Percentiles rank a stretch among this genome's conserved stretches.
Conservation (phyloP, 352 stramenopile genomes). For the Phytophthora syringae region DNA sequence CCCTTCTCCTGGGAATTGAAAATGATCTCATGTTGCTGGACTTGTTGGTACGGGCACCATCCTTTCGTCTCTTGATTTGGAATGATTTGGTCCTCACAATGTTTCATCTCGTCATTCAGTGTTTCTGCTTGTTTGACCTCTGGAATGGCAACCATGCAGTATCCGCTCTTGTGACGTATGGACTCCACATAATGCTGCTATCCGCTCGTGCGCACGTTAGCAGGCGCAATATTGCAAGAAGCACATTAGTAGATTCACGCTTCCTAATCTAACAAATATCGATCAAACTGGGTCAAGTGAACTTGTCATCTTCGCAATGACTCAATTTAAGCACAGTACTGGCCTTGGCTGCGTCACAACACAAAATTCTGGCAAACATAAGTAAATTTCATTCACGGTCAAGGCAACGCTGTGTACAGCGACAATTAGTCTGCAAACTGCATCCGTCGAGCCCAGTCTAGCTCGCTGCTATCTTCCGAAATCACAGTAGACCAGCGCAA, state of each 20-base stretch:
- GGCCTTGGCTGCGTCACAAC: slow-evolving; percentile 13
- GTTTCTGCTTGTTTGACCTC: slow-evolving; percentile 72
- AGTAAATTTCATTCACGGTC: slow-evolving; percentile 33
- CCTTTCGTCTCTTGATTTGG: not conserved
- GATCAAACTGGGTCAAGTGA: slow-evolving; percentile 3
- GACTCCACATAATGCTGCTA: slow-evolving; percentile 52
- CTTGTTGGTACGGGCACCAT: slow-evolving; percentile 63
- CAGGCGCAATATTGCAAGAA: slow-evolving; percentile 55
- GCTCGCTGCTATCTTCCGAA: slow-evolving; percentile 84
- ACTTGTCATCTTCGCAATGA: not conserved
- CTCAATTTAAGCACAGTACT: slow-evolving; percentile 4
- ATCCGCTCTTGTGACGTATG: slow-evolving; percentile 69
- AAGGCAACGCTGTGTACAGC: slow-evolving; percentile 13
- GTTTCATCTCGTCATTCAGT: slow-evolving; percentile 39
- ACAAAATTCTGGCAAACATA: slow-evolving; percentile 21
- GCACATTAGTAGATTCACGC: slow-evolving; percentile 66
- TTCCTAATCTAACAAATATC: slow-evolving; percentile 65
- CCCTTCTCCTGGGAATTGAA: slow-evolving; percentile 83
- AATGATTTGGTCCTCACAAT: slow-evolving; percentile 14
- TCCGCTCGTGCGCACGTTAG: slow-evolving; percentile 44
- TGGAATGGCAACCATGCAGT: slow-evolving; percentile 71
- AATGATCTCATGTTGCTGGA: slow-evolving; percentile 91
- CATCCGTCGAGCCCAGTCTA: slow-evolving; percentile 81
- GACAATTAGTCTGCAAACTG: slow-evolving; percentile 49
- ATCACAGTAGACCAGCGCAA: slow-evolving; percentile 83